Evolutionary conservation across 1,284 basidiomycete genomes (phyloP).

Genomic region (Mycena sp.): DNA sequence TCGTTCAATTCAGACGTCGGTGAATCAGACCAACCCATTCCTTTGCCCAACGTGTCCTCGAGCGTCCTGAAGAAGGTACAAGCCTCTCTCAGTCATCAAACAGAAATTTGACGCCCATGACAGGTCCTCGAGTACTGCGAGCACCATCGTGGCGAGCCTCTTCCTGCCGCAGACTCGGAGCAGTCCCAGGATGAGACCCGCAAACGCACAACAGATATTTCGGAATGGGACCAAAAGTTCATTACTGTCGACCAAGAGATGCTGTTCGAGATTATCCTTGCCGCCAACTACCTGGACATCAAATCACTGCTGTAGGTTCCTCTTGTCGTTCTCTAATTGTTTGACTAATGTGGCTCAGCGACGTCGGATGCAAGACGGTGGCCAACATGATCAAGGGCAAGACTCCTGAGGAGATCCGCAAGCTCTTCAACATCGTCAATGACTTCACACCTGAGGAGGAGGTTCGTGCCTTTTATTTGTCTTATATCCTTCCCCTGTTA

Average conservation of each 20-base stretch:
- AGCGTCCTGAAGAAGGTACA: constrained; percentile 94
- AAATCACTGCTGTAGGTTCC: constrained; percentile 90
- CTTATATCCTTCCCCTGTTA: constrained; percentile 18
- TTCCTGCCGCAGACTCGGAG: constrained; percentile 88
- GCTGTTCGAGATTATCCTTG: constrained; percentile 99
- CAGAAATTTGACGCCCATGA: constrained; percentile 5
- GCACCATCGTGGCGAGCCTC: constrained; percentile 96
- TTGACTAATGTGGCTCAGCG: constrained; percentile 58
- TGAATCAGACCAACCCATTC: constrained; percentile 93
- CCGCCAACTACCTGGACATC: constrained; percentile 99
- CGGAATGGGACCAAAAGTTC: constrained; percentile 99
- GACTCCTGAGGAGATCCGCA: constrained; percentile 95
- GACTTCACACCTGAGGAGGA: constrained; percentile 99
- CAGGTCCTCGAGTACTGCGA: constrained; percentile 99
- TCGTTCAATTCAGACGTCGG: constrained; percentile 78
- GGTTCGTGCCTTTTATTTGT: constrained; percentile 53
- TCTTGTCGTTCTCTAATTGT: constrained; percentile 30
- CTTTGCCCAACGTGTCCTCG: constrained; percentile 96
- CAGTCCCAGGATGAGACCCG: constrained; percentile 91
- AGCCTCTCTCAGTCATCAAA: constrained; percentile 12
- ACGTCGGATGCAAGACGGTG: constrained; percentile 99
- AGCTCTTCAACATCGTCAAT: constrained; percentile 97
- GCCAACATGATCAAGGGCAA: constrained; percentile 99
- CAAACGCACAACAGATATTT: constrained; percentile 97
- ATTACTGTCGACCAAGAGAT: constrained; percentile 97